Evolutionary conservation across 805 yeast species (phyloP), one percentile per base, ranked within the genome.

Genomic region (Kazachstania psychrophila): DNA sequence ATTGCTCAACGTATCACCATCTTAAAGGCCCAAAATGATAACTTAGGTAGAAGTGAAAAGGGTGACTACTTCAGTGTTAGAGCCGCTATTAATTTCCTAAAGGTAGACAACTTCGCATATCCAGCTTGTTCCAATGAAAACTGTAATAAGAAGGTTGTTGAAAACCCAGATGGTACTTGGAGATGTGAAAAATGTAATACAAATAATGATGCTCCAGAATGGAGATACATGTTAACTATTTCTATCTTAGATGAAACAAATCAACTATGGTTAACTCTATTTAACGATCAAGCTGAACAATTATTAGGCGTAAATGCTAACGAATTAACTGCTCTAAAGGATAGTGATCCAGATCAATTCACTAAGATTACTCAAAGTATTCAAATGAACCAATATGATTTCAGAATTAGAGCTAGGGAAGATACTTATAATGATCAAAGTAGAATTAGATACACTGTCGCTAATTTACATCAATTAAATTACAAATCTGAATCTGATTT

Each of bases 141-240:
- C 28, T 92, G 98, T 66, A 79, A 79, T 56, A 78, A 87, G 54
- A 92, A 92, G 62, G 85, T 87, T 22, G 64, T 81, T 30, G 84
- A 84, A 52, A 78, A 72, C 38, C 68, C 74, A 23, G 79, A 75
- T 52, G 85, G 81, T 11, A 67, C 78, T 13, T 88, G 95, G 95
- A 75, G 94, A 59, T 92, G 98, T 67, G 97, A 88, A 57, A 81
- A 80, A 58, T 88, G 97, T 70, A 79, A 84, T 50, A 66, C 72
- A 38, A 73, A 72, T 43, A 79, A 74, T 53, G 67, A 71, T 2
- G 70, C 68, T 32, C 96, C 97, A 14, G 65, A 70, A 33, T 78
- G 83, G 64, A 73, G 97, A 58, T 92, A 83, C 49, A 77, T 87
- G 36, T 59, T 89, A 48, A 78, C 80, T n/a, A 58, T 77, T 31